Percentiles rank a stretch among this genome's conserved stretches.
phyloP scores from a whole-genome alignment of 805 yeast genomes.

The Candida ovalis region DNA sequence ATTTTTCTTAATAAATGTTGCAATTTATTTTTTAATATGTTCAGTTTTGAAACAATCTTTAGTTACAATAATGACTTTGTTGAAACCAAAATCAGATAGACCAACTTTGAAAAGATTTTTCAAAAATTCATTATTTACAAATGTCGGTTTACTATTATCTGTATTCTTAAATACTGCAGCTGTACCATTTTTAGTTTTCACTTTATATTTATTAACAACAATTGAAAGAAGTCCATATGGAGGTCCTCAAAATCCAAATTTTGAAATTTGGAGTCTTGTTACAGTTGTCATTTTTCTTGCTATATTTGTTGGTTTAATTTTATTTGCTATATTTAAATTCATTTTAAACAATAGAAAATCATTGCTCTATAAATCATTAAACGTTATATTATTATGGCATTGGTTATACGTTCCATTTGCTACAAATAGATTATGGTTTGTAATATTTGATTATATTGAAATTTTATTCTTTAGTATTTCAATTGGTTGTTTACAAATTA shows the following conservation, averaged over 20 bases:
- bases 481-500: slow-evolving; percentile 41
- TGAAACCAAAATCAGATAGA: slow-evolving; percentile 7
- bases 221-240: slow-evolving; percentile 16
- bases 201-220: slow-evolving; percentile 25
- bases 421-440: slow-evolving; percentile 39
- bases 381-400: slow-evolving; percentile 44
- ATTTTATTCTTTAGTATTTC: slow-evolving; percentile 36
- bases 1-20: slow-evolving; percentile 37
- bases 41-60: slow-evolving; percentile 10
- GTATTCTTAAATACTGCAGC: slow-evolving; percentile 35
- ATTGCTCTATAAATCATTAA: slow-evolving; percentile 44
- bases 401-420: slow-evolving; percentile 40
- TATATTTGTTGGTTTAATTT: slow-evolving; percentile 32
- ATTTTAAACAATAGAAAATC: slow-evolving; percentile 19
- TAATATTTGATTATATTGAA: slow-evolving; percentile 34
- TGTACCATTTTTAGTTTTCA: slow-evolving; percentile 41
- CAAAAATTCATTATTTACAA: slow-evolving; percentile 22
- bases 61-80: slow-evolving; percentile 6
- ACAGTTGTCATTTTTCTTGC: slow-evolving; percentile 34
- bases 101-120: slow-evolving; percentile 12
- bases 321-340: slow-evolving; percentile 33
- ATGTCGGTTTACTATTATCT: slow-evolving; percentile 33
- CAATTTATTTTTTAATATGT: slow-evolving; percentile 25
- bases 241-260: slow-evolving; percentile 10
- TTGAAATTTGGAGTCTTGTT: slow-evolving; percentile 24